phyloP scores from a whole-genome alignment of 2,329 filamentous ascomycete species.

The Trichoderma hamatum region DNA sequence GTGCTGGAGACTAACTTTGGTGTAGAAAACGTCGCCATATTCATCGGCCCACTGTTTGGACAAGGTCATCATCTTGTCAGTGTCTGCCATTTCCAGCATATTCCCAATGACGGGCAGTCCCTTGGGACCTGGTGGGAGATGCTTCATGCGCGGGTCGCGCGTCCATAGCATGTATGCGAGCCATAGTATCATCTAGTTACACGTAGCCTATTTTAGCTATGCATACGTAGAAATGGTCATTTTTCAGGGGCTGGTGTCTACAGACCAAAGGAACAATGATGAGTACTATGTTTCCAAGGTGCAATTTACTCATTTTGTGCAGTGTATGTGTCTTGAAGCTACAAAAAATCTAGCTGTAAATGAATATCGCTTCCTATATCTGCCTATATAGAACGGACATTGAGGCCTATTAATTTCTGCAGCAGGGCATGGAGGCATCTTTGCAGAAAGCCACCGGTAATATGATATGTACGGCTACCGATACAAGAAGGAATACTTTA shows the following conservation, averaged over 20 bases:
- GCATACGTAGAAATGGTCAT: too few species aligned
- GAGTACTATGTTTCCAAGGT: neutral
- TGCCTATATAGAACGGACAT: too few species aligned
- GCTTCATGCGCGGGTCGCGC: constrained; percentile 12
- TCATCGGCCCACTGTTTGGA: constrained; percentile 53
- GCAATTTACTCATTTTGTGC: too few species aligned
- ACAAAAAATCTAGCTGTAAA: too few species aligned
- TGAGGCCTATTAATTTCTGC: too few species aligned
- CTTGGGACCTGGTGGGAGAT: constrained; percentile 31
- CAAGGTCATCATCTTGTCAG: constrained; percentile 36
- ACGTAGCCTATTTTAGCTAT: neutral
- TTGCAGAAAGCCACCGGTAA: too few species aligned
- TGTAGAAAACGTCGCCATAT: constrained; percentile 55
- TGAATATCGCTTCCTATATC: too few species aligned
- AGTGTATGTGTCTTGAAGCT: too few species aligned
- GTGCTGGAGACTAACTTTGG: constrained; percentile 53
- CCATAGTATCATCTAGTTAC: neutral
- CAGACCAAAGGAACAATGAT: neutral
- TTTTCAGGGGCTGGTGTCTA: neutral
- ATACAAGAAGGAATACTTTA: too few species aligned
- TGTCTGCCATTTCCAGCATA: constrained; percentile 35
- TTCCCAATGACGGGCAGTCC: constrained; percentile 34
- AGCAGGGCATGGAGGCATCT: neutral
- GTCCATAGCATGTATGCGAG: constrained; percentile 8
- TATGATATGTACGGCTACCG: too few species aligned